Evolutionary conservation across 257 asterid species (phyloP).

Genomic region (Parsonsia alboflavescens): DNA sequence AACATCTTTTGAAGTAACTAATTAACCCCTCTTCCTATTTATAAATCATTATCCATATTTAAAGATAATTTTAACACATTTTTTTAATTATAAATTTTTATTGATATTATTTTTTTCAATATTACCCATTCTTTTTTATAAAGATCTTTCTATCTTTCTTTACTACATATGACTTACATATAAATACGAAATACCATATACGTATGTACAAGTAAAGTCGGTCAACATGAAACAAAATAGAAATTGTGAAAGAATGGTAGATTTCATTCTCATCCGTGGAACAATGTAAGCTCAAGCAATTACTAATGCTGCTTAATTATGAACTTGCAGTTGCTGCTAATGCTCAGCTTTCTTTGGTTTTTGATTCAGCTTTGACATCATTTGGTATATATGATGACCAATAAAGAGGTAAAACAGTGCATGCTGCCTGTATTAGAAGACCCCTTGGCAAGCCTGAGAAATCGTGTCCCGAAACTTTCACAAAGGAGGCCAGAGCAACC

Average conservation of each 20-base stretch:
- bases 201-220: background rate
- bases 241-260: background rate
- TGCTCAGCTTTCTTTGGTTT: constrained; percentile 48
- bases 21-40: too few relatives aligned
- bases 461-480: constrained; percentile 57
- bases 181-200: too few relatives aligned
- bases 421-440: constrained; percentile 67
- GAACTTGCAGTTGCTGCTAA: background rate
- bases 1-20: too few relatives aligned
- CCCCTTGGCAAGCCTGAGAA: constrained; percentile 61
- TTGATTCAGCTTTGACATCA: constrained; percentile 33
- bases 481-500: constrained; percentile 59
- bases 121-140: too few relatives aligned
- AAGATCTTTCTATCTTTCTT: too few relatives aligned
- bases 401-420: constrained; percentile 64
- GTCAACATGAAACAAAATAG: background rate
- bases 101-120: too few relatives aligned
- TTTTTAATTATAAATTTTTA: too few relatives aligned
- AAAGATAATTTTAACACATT: too few relatives aligned
- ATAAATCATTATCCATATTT: too few relatives aligned
- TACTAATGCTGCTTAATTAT: background rate
- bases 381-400: constrained; percentile 63
- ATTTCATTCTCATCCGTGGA: background rate
- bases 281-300: background rate
- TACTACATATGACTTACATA: too few relatives aligned